phyloP scores from a whole-genome alignment of 768 basidiomycete genomes.

The Lentinula sp. region DNA sequence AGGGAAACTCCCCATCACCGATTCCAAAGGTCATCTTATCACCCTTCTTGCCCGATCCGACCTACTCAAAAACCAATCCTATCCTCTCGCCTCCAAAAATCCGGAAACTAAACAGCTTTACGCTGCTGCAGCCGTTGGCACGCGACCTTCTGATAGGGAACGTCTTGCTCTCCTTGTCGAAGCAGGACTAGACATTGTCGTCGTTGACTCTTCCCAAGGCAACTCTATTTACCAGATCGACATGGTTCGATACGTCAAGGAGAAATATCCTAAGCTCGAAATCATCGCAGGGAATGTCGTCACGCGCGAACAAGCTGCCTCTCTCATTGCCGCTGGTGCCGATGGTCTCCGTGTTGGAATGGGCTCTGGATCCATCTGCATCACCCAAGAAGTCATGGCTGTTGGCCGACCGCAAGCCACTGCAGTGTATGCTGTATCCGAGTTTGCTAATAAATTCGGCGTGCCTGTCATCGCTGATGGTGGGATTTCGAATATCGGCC shows the following conservation, averaged over 20 bases:
- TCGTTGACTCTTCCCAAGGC: slow-evolving; percentile 95
- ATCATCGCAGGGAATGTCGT: slow-evolving; percentile 98
- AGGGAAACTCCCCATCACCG: slow-evolving; percentile 90
- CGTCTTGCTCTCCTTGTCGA: slow-evolving; percentile 83
- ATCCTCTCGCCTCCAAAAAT: slow-evolving; percentile 89
- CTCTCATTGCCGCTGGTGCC: slow-evolving; percentile 88
- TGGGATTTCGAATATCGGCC: slow-evolving; percentile 91
- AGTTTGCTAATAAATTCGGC: slow-evolving; percentile 90
- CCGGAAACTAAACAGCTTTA: slow-evolving; percentile 92
- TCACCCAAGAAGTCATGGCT: slow-evolving; percentile 99
- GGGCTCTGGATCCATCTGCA: slow-evolving; percentile 98
- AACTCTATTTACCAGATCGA: slow-evolving; percentile 92
- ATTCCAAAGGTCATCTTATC: slow-evolving; percentile 56
- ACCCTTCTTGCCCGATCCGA: slow-evolving; percentile 95
- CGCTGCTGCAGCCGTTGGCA: slow-evolving; percentile 93
- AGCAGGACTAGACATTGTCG: slow-evolving; percentile 91
- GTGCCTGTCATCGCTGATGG: slow-evolving; percentile 97
- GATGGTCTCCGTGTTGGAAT: slow-evolving; percentile 96
- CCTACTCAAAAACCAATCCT: slow-evolving; percentile 95
- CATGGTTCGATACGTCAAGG: slow-evolving; percentile 92
- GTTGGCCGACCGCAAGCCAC: slow-evolving; percentile 97
- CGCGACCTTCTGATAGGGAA: slow-evolving; percentile 81
- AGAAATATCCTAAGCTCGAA: slow-evolving; percentile 78
- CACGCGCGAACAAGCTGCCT: slow-evolving; percentile 94
- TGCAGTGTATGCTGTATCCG: slow-evolving; percentile 94